phyloP scores from a whole-genome alignment of 192 early-diverging fungal genomes.

The Gigaspora rosea region DNA sequence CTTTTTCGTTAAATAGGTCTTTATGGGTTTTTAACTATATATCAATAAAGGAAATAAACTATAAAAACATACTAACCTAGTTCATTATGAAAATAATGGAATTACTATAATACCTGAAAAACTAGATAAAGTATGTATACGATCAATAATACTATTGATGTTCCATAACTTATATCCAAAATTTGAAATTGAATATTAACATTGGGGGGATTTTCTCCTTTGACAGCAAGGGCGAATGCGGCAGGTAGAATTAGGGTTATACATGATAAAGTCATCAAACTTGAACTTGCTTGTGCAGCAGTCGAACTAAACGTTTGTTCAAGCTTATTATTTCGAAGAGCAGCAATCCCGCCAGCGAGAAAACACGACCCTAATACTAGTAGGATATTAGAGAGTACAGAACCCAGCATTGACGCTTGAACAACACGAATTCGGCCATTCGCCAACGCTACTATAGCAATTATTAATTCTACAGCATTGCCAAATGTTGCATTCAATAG shows the following conservation, averaged over 20 bases:
- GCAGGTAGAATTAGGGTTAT: constrained; percentile 68
- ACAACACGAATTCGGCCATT: too few species aligned
- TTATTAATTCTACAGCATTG: too few species aligned
- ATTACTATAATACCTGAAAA: constrained; percentile 50
- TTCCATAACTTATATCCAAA: constrained; percentile 63
- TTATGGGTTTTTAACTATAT: not conserved
- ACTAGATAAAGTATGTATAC: constrained; percentile 66
- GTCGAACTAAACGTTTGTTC: constrained; percentile 69
- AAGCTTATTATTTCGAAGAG: too few species aligned
- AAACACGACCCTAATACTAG: too few species aligned
- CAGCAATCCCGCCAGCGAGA: too few species aligned
- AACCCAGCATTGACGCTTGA: too few species aligned
- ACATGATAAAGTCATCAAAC: constrained; percentile 67
- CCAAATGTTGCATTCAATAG: too few species aligned
- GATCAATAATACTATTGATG: constrained; percentile 67
- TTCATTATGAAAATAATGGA: not conserved
- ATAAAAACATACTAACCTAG: not conserved
- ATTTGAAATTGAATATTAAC: too few species aligned
- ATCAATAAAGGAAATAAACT: not conserved
- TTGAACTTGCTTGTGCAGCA: constrained; percentile 72
- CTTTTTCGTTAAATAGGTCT: not conserved
- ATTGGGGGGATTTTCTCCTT: too few species aligned
- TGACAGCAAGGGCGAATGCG: constrained; percentile 47
- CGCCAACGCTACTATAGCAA: too few species aligned
- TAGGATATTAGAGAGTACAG: too few species aligned